Evolutionary conservation across 495 filamentous ascomycete genomes (phyloP).

Genomic region (Neurospora sp.): DNA sequence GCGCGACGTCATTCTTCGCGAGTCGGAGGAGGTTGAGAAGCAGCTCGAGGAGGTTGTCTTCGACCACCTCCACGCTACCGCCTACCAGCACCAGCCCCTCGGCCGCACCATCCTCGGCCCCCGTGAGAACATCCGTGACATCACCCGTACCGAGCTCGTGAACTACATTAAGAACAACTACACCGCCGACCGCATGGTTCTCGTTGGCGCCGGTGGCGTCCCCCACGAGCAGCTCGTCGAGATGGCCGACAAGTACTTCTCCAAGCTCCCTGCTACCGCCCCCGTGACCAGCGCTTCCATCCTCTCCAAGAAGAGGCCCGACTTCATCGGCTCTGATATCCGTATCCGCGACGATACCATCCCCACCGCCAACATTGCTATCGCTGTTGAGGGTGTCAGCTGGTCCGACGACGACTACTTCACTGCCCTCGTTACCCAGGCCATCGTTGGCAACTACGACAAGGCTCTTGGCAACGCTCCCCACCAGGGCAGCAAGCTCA

Average conservation of each 20-base stretch:
- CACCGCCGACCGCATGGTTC: constrained; percentile 97
- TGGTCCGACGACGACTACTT: constrained; percentile 99
- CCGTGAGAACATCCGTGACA: constrained; percentile 95
- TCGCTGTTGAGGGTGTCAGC: constrained; percentile 98
- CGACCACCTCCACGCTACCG: constrained; percentile 97
- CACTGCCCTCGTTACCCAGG: constrained; percentile 92
- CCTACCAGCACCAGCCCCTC: constrained; percentile 89
- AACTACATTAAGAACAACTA: constrained; percentile 99
- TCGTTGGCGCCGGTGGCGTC: constrained; percentile 89
- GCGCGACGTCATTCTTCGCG: constrained; percentile 93
- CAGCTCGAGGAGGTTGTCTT: constrained; percentile 99
- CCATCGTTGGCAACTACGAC: constrained; percentile 99
- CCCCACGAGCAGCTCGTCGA: constrained; percentile 90
- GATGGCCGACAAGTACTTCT: constrained; percentile 94
- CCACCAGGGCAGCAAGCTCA: constrained; percentile 96
- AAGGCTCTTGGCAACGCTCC: constrained; percentile 94
- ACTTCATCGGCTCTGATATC: constrained; percentile 94
- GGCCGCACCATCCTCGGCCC: constrained; percentile 97
- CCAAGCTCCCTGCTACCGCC: constrained; percentile 55
- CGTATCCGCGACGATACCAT: constrained; percentile 92
- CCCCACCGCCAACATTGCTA: constrained; percentile 91
- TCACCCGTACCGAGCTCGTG: constrained; percentile 76
- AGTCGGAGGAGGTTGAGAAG: constrained; percentile 99
- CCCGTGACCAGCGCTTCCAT: constrained; percentile 60
- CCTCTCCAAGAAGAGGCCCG: constrained; percentile 75